These are phyloP conservation scores for Peniophora sp. DNA, from an alignment of 1,284 basidiomycete genomes.

Conservation along the genomic window DNA sequence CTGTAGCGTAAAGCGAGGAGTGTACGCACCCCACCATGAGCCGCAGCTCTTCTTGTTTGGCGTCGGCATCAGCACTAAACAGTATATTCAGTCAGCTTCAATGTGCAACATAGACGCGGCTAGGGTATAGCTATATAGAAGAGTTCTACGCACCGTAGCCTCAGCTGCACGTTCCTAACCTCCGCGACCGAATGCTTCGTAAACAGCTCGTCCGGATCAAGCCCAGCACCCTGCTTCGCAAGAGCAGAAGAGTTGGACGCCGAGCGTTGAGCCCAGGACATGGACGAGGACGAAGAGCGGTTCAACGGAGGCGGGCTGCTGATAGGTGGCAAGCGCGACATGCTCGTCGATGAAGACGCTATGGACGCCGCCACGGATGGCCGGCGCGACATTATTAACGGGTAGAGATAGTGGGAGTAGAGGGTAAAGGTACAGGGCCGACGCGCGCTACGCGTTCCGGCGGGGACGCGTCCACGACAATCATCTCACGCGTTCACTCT, in stretches of 20 bases:
- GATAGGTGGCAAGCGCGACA: constrained; percentile 8
- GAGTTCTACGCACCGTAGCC: constrained; percentile 47
- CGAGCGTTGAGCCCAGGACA: neutral
- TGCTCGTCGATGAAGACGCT: constrained; percentile 11
- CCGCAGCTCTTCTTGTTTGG: constrained; percentile 86
- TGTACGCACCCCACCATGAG: constrained; percentile 89
- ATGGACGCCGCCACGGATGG: constrained; percentile 5
- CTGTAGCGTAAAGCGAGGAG: constrained; percentile 11
- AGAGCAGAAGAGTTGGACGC: neutral
- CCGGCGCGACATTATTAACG: too few species aligned
- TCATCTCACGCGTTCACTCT: too few species aligned
- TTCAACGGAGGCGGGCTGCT: constrained; percentile 12
- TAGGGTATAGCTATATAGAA: neutral
- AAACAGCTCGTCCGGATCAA: constrained; percentile 81
- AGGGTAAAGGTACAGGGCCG: too few species aligned
- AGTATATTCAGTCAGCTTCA: neutral
- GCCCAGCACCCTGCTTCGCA: constrained; percentile 5
- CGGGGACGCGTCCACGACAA: too few species aligned
- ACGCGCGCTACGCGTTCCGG: too few species aligned
- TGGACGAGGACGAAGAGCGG: constrained; percentile 3
- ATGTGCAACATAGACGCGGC: neutral
- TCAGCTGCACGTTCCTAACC: constrained; percentile 65
- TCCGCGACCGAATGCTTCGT: constrained; percentile 65
- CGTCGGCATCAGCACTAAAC: constrained; percentile 76
- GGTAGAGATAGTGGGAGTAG: too few species aligned